These are phyloP conservation scores for Barnettozyma vustinii DNA, from an alignment of 805 yeast species.

Conservation along the genomic window DNA sequence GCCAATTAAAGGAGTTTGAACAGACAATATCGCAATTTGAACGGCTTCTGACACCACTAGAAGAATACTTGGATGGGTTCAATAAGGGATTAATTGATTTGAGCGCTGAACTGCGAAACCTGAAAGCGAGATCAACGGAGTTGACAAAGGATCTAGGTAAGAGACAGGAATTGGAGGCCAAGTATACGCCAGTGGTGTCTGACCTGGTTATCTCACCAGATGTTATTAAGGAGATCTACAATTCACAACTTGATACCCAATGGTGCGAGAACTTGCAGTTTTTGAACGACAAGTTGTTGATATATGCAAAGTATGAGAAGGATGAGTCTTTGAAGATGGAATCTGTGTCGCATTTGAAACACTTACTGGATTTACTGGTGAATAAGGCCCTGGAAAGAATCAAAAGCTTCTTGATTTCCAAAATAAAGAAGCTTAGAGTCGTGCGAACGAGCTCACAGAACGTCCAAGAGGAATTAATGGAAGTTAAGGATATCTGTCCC, in stretches of 20 bases:
- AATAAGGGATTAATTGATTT: conserved; percentile 50
- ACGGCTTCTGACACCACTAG: conserved; percentile 40
- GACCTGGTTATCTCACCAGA: conserved; percentile 75
- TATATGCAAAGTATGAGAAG: conserved; percentile 39
- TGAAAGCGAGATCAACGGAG: conserved; percentile 48
- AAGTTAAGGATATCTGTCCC: conserved; percentile 53
- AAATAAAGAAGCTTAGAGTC: conserved; percentile 61
- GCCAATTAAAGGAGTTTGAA: conserved; percentile 16
- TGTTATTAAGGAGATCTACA: conserved; percentile 50
- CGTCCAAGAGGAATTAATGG: conserved; percentile 61
- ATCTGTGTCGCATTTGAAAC: conserved; percentile 19
- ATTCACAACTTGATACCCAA: conserved; percentile 47
- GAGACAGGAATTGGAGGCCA: conserved; percentile 43
- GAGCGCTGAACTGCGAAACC: conserved; percentile 55
- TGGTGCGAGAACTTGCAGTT: conserved; percentile 69
- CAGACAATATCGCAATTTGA: conserved; percentile 19
- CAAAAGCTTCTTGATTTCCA: conserved; percentile 57
- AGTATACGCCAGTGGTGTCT: conserved; percentile 68
- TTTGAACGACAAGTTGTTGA: conserved; percentile 50
- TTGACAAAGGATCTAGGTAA: conserved; percentile 42
- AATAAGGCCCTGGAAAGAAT: conserved; percentile 69
- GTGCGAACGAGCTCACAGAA: conserved; percentile 67
- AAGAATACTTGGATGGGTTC: conserved; percentile 47
- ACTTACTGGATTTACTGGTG: conserved; percentile 45
- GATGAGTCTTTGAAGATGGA: conserved; percentile 12